Conservation (phyloP, 768 basidiomycete genomes). For the Termitomyces sp. region DNA sequence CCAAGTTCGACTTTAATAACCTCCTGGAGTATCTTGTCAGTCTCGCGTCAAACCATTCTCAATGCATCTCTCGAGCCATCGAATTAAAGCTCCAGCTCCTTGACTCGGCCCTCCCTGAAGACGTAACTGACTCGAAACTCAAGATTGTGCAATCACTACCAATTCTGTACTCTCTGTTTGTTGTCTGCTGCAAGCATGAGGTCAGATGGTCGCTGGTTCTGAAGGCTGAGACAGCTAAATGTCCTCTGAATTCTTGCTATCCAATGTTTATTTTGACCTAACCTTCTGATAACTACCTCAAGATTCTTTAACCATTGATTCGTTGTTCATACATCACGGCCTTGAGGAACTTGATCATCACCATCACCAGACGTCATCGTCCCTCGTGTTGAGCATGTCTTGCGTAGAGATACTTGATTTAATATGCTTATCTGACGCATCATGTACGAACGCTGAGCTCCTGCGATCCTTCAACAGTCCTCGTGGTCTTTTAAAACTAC, state of each 20-base stretch:
- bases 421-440: background rate
- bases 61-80: background rate
- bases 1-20: background rate
- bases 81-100: background rate
- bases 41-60: background rate
- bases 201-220: background rate
- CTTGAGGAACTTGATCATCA: background rate
- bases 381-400: background rate
- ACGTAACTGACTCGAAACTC: background rate
- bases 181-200: background rate
- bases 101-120: background rate
- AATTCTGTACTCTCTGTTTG: background rate
- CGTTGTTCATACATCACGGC: background rate
- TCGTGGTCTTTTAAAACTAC: constrained; percentile 1
- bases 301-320: background rate
- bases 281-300: background rate
- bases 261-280: background rate
- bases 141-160: no score
- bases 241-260: background rate
- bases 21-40: background rate
- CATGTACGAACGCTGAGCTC: background rate
- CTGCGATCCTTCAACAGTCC: background rate
- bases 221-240: background rate
- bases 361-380: background rate
- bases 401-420: background rate